These are phyloP conservation scores for Salix caprea DNA, from an alignment of 345 rosid species.

Conservation along the genomic window DNA sequence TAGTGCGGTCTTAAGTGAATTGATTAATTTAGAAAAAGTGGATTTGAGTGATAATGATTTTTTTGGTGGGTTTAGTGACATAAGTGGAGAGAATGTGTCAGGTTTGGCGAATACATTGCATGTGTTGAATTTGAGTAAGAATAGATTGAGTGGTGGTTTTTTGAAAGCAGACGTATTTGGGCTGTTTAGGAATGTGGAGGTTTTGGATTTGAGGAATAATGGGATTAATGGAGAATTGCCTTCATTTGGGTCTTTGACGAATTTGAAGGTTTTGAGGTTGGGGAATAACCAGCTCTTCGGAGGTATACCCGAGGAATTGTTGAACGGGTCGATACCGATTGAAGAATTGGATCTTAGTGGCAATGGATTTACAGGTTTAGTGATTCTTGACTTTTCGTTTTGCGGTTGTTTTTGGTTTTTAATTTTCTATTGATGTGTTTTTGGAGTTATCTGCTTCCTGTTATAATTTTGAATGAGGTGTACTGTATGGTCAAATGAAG, in stretches of 20 bases:
- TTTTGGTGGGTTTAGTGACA: conserved; percentile 43
- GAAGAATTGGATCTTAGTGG: conserved; percentile 80
- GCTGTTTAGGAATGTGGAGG: conserved; percentile 62
- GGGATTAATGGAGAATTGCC: conserved; percentile 63
- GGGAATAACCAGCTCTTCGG: conserved; percentile 66
- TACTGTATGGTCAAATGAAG: background rate
- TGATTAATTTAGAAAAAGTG: conserved; percentile 66
- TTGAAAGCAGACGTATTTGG: conserved; percentile 43
- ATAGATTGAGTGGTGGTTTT: conserved; percentile 51
- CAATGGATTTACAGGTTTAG: conserved; percentile 83
- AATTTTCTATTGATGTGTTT: background rate
- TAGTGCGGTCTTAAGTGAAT: conserved; percentile 43
- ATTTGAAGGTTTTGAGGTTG: conserved; percentile 50
- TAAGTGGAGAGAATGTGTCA: conserved; percentile 49
- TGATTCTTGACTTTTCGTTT: conserved; percentile 6
- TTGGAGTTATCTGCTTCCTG: background rate
- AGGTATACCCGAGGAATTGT: conserved; percentile 51
- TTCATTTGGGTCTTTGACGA: conserved; percentile 49
- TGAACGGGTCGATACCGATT: conserved; percentile 49
- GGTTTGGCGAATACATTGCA: conserved; percentile 67
- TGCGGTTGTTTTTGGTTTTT: background rate
- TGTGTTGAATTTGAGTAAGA: conserved; percentile 63
- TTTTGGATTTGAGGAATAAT: conserved; percentile 56
- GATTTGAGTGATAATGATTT: conserved; percentile 77
- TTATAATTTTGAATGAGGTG: background rate